Evolutionary conservation across 1,284 basidiomycete species (phyloP).

Genomic region (Sporisorium sorghi): DNA sequence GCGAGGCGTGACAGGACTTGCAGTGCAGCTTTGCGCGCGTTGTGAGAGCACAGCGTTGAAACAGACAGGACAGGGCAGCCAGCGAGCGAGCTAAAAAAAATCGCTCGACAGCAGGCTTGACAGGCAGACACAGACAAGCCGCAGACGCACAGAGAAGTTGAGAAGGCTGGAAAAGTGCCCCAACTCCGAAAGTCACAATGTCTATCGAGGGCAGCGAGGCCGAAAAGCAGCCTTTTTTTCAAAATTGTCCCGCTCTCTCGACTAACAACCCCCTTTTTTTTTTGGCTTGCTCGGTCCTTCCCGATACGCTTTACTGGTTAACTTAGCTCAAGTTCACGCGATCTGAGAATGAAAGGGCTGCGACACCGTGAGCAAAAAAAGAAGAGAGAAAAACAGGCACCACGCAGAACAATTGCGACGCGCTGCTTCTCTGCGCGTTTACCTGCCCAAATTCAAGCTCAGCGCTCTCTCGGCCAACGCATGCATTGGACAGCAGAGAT

Average conservation of each 20-base stretch:
- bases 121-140: background rate
- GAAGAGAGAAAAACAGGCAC: too few species aligned
- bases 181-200: background rate
- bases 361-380: background rate
- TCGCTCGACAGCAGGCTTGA: background rate
- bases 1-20: conserved; percentile 6
- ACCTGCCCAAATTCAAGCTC: too few species aligned
- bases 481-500: too few species aligned
- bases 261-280: background rate
- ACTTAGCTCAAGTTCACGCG: background rate
- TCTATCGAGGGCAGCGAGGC: background rate
- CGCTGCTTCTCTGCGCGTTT: background rate
- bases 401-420: too few species aligned
- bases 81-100: background rate
- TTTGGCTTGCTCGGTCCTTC: background rate
- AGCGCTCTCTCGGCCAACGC: too few species aligned
- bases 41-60: background rate
- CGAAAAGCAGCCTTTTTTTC: background rate
- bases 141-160: background rate
- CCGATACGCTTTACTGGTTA: background rate
- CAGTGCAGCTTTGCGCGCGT: background rate
- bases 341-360: background rate
- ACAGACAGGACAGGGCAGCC: too few species aligned
- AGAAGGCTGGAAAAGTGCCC: conserved; percentile 3
- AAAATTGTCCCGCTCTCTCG: background rate